A percentile compares a stretch with the other conserved stretches of the same genome.
Conservation (phyloP, 1,284 basidiomycete species). For the Volvariella surrecta region DNA sequence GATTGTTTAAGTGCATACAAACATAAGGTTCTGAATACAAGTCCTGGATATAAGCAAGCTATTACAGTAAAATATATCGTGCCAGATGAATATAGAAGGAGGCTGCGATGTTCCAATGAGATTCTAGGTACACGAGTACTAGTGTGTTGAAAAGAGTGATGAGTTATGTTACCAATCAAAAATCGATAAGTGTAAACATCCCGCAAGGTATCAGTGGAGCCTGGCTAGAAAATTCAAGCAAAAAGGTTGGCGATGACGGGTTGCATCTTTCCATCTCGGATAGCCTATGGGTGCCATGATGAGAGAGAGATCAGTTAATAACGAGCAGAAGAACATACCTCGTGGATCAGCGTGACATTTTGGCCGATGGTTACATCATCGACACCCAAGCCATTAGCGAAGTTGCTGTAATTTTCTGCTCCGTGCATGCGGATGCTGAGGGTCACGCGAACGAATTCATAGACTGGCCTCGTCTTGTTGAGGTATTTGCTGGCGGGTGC, state of each 20-base stretch:
- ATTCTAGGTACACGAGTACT: too few relatives aligned
- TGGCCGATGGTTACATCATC: conserved; percentile 55
- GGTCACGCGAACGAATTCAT: conserved; percentile 59
- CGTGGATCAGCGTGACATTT: conserved; percentile 60
- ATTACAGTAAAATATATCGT: too few relatives aligned
- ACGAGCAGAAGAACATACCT: conserved; percentile 22
- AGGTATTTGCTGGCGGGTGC: conserved; percentile 54
- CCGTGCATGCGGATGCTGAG: conserved; percentile 70
- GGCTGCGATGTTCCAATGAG: too few relatives aligned
- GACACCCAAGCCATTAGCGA: conserved; percentile 46
- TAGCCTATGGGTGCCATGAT: conserved; percentile 29
- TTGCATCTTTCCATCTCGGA: conserved; percentile 67
- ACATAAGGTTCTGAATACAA: too few relatives aligned
- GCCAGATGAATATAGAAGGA: too few relatives aligned
- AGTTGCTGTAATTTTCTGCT: conserved; percentile 48
- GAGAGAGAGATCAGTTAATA: conserved; percentile 1
- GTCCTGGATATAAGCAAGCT: too few relatives aligned
- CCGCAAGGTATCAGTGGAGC: neutral
- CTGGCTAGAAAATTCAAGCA: conserved; percentile 11
- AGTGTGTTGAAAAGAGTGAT: too few relatives aligned
- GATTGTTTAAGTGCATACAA: too few relatives aligned
- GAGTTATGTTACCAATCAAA: neutral
- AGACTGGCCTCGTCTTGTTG: conserved; percentile 54
- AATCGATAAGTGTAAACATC: neutral
- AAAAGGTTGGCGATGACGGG: conserved; percentile 45